Conservation (phyloP, 2,329 filamentous ascomycete genomes). For the Myrmaecium sp. region DNA sequence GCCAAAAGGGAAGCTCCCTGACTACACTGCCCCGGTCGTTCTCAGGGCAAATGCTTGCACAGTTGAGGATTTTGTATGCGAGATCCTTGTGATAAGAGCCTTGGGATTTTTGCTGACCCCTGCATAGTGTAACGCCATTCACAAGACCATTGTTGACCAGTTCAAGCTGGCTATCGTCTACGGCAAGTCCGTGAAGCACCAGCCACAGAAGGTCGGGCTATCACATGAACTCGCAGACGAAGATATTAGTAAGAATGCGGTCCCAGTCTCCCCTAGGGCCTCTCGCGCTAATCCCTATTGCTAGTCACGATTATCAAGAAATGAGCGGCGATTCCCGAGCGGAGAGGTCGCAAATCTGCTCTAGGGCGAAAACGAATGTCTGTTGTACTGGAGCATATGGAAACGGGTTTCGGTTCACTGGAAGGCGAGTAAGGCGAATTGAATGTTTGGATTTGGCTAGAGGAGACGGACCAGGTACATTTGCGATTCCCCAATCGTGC, state of each 20-base stretch:
- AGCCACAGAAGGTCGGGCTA: constrained; percentile 87
- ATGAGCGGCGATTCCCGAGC: too few relatives aligned
- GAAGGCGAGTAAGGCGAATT: background rate
- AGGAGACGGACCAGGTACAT: too few relatives aligned
- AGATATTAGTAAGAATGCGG: constrained; percentile 67
- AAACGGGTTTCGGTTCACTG: too few relatives aligned
- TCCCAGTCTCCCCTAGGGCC: background rate
- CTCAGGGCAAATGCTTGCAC: constrained; percentile 68
- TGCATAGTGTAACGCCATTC: constrained; percentile 79
- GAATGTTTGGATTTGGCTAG: too few relatives aligned
- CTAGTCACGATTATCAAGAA: constrained; percentile 27
- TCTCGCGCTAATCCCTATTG: constrained; percentile 4
- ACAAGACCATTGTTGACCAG: constrained; percentile 87
- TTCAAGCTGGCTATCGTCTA: constrained; percentile 95
- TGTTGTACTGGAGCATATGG: too few relatives aligned
- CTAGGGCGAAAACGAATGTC: background rate
- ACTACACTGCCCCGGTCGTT: constrained; percentile 85
- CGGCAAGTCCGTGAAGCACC: constrained; percentile 95
- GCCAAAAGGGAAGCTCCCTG: constrained; percentile 85
- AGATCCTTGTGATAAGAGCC: background rate
- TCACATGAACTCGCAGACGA: constrained; percentile 86
- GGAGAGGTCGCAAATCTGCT: too few relatives aligned
- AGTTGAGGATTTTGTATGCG: constrained; percentile 84
- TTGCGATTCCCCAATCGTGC: constrained; percentile 18
- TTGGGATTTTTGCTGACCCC: constrained; percentile 1